A percentile compares a stretch with the other conserved stretches of the same genome.
These are phyloP conservation scores for Carex myosuroides DNA, from an alignment of 176 grass and related monocot species.

Conservation along the genomic window DNA sequence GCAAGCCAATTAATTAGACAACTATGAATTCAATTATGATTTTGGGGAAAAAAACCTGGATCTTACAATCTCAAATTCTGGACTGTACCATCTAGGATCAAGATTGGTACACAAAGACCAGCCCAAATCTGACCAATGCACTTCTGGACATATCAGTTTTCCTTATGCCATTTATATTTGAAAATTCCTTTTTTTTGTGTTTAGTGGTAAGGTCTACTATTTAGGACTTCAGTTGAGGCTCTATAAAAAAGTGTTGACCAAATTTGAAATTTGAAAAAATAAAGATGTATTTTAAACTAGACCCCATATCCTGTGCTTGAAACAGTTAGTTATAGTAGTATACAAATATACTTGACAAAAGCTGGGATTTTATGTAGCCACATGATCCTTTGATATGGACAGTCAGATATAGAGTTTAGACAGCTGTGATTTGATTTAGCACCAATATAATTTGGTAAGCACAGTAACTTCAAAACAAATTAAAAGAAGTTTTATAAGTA, in stretches of 20 bases:
- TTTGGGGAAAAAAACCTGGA: neutral
- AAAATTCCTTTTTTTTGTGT: neutral
- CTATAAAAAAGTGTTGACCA: neutral
- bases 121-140: neutral
- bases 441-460: neutral
- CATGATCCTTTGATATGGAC: neutral
- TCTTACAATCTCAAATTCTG: neutral
- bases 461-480: constrained; percentile 9
- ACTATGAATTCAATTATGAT: neutral
- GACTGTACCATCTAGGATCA: neutral
- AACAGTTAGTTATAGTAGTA: neutral
- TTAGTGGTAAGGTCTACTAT: neutral
- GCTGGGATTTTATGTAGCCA: neutral
- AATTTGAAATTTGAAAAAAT: neutral
- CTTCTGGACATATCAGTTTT: neutral
- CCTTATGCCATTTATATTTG: neutral
- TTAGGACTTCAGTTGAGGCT: neutral
- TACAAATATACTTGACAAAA: neutral
- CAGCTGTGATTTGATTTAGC: neutral
- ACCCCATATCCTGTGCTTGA: neutral
- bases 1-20: constrained; percentile 23
- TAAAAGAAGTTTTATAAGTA: neutral
- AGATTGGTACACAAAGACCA: neutral
- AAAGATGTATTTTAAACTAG: neutral
- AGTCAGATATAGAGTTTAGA: neutral